These are phyloP conservation scores for Halophytophthora polymorphica DNA, from an alignment of 352 stramenopile species.

Conservation along the genomic window DNA sequence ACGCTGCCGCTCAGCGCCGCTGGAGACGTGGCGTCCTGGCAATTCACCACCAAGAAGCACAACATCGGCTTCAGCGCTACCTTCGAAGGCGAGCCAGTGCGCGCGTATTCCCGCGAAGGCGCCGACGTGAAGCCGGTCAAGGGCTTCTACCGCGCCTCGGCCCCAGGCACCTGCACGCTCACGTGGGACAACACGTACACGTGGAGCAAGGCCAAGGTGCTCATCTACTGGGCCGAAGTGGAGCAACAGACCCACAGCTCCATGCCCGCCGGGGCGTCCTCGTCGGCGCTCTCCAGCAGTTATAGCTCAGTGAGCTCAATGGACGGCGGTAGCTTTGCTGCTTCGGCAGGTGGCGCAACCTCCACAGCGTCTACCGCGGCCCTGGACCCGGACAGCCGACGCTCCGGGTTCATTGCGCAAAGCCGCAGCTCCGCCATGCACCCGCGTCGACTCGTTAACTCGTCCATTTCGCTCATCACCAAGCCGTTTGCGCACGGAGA, in stretches of 20 bases:
- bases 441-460: constrained; percentile 63
- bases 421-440: constrained; percentile 53
- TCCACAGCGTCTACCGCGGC: not conserved
- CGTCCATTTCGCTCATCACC: constrained; percentile 68
- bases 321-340: too few relatives aligned
- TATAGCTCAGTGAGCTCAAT: too few relatives aligned
- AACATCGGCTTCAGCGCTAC: constrained; percentile 80
- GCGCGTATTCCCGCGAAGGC: constrained; percentile 67
- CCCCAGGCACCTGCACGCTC: constrained; percentile 54
- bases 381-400: constrained; percentile 34
- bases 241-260: constrained; percentile 31
- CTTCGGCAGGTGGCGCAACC: too few relatives aligned
- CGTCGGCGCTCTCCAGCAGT: too few relatives aligned
- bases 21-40: constrained; percentile 58
- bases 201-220: constrained; percentile 71
- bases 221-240: constrained; percentile 78
- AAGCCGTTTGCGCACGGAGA: constrained; percentile 53
- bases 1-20: constrained; percentile 36
- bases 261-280: too few relatives aligned
- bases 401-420: constrained; percentile 69
- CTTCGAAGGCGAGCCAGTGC: constrained; percentile 57
- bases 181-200: constrained; percentile 86
- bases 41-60: constrained; percentile 80
- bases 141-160: constrained; percentile 50
- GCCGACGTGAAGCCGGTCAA: constrained; percentile 59